phyloP scores from a whole-genome alignment of 164 flowering plant genomes.

The Berberis vulgaris region DNA sequence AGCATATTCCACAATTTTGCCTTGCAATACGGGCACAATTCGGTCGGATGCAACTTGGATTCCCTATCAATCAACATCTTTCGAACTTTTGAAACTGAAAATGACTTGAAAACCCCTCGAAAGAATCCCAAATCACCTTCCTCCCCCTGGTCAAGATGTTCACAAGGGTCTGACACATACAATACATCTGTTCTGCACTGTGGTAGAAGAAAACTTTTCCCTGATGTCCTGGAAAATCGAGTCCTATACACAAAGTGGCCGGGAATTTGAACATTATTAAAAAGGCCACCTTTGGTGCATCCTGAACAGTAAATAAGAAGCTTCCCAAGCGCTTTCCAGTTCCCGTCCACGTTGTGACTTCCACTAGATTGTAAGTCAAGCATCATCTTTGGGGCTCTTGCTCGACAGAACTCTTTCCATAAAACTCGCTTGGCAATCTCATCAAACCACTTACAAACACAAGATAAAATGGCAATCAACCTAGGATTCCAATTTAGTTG shows the following conservation, averaged over 20 bases:
- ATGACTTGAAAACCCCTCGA: constrained; percentile 87
- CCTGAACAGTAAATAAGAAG: constrained; percentile 88
- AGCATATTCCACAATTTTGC: constrained; percentile 93
- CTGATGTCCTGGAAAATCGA: constrained; percentile 93
- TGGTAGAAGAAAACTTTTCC: constrained; percentile 85
- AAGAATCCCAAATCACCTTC: constrained; percentile 92
- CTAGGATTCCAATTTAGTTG: constrained; percentile 91
- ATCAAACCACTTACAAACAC: constrained; percentile 97
- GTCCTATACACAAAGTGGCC: constrained; percentile 88
- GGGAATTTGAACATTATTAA: constrained; percentile 52
- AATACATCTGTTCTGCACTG: constrained; percentile 81
- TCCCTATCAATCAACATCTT: constrained; percentile 52
- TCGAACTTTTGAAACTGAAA: constrained; percentile 61
- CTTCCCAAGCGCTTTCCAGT: constrained; percentile 96
- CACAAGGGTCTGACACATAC: constrained; percentile 97
- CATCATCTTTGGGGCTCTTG: constrained; percentile 97
- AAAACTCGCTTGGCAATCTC: constrained; percentile 85
- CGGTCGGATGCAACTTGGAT: constrained; percentile 70
- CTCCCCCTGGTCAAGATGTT: constrained; percentile 92
- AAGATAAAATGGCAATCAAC: constrained; percentile 69
- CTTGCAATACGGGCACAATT: constrained; percentile 92
- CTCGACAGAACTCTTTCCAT: constrained; percentile 91
- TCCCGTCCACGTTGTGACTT: constrained; percentile 96
- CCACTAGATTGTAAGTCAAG: constrained; percentile 84
- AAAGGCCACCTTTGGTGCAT: constrained; percentile 60